Evolutionary conservation across 169 alveolate species (phyloP), one percentile per base, ranked within the genome.

Genomic region (Fabrea salina): DNA sequence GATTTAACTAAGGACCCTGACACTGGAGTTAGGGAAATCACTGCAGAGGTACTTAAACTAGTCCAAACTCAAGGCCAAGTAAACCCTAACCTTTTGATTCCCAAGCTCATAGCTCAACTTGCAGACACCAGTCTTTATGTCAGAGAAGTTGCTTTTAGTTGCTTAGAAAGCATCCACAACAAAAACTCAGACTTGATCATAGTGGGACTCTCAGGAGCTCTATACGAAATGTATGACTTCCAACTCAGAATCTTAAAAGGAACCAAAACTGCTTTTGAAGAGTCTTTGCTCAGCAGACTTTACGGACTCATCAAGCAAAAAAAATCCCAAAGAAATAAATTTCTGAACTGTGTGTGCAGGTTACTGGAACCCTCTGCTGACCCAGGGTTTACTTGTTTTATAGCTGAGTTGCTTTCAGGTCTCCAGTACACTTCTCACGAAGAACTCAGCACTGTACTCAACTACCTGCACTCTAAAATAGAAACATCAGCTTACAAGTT

Each of bases 11-110:
- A 33, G 39, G 32, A 61, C 50, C 51, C 11, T 1, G 32, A 61
- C 11, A 27, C 49, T 37, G 74, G 39, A 13, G 74, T 61, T 16
- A 61, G 74, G 39, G 74, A 61, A 61, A 61, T 8, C 49, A n/a
- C 74, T 0, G 43, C 74, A 16, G 74, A 61, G n/a, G 49, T 61
- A 7, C 25, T 61, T 16, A 61, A 61, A 37, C 74, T 61, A 30
- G 39, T 61, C 25, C 50, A n/a, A 16, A 32, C 39, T 16, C 74
- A 61, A 61, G 74, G 74, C 7, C n/a, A 13, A 1, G 50, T 61
- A 61, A 61, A 61, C 50, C 22, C 50, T 37, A 37, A 27, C 39
- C 11, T n/a, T 8, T 33, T 32, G 11, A 16, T 61, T 13, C 50
- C 74, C 11, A 13, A 11, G 11, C 32, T 61, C 11, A 35, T 61